These are phyloP conservation scores for Coemansia sp. DNA, from an alignment of 192 early-diverging fungal genomes.

Conservation along the genomic window DNA sequence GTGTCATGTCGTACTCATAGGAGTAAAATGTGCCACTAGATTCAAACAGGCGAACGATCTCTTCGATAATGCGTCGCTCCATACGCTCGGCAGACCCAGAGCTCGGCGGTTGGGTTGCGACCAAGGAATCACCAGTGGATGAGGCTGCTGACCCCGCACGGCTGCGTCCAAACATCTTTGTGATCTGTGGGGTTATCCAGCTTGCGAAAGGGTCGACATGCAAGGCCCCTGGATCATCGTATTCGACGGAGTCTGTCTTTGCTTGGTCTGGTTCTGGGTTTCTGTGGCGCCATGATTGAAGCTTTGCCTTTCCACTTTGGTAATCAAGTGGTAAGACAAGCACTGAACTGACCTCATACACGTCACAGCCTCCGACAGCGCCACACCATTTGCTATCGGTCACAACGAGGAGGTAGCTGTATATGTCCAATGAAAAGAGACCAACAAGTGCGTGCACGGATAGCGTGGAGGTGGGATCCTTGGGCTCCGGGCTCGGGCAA, in stretches of 20 bases:
- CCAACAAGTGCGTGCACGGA: constrained; percentile 33
- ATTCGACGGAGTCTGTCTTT: background rate
- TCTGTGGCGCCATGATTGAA: background rate
- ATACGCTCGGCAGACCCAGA: constrained; percentile 25
- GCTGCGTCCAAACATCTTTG: constrained; percentile 31
- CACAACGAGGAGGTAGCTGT: constrained; percentile 36
- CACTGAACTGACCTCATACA: constrained; percentile 30
- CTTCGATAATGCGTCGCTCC: constrained; percentile 46
- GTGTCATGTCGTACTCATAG: constrained; percentile 44
- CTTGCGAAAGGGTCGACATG: constrained; percentile 1
- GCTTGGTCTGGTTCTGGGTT: background rate
- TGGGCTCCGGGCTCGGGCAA: background rate
- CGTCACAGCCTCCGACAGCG: constrained; percentile 18
- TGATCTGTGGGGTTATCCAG: constrained; percentile 46
- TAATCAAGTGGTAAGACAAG: constrained; percentile 37
- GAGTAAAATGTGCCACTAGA: constrained; percentile 46
- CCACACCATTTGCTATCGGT: constrained; percentile 34
- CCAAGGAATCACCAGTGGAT: background rate
- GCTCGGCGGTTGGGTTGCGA: background rate
- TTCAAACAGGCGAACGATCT: constrained; percentile 38
- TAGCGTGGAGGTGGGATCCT: constrained; percentile 7
- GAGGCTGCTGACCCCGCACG: constrained; percentile 7
- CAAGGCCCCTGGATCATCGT: background rate
- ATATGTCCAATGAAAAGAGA: constrained; percentile 30
- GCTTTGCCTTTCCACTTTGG: constrained; percentile 10